Base-by-base conservation (phyloP, 805 yeast genomes). In the Metschnikowia arizonensis region DNA sequence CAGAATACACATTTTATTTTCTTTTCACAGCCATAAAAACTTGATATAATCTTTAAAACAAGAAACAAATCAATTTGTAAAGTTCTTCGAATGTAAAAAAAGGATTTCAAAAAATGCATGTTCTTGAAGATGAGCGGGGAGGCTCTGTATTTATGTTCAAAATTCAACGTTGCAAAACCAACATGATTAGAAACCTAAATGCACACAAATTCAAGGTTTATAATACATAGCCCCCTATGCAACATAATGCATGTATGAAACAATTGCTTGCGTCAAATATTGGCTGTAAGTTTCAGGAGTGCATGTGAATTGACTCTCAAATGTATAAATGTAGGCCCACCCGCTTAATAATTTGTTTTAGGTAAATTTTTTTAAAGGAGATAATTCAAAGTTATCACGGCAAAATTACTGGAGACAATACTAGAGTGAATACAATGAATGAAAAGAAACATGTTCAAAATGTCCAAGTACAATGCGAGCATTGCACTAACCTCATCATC, bases 401-500 rank as follows among this genome's bases (percentile, higher is more conserved):
- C 10, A 8, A 24, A 6, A 24, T 6, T n/a, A 24, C 23, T 50
- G 26, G 26, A 24, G 10, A 8, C 7, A 24, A 8, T 8, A 24
- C 10, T 24, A 5, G 26, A 45, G 37, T 52, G 65, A 33, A 88
- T 75, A 50, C 95, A 73, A 60, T 89, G 74, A 49, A 89, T 81
- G 64, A 79, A 81, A 52, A 88, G 62, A 69, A 88, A 89, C 65
- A 88, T 73, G 65, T 88, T 88, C 65, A 89, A 72, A 38, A 88
- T 78, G 61, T 88, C 97, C 71, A 88, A 74, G 62, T 89, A 88
- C 50, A 89, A 73, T 54, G 79, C 68, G 59, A 89, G 80, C 12
- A 91, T 80, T 42, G 95, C 91, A 32, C 80, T 76, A n/a, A 88
- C 77, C 58, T 87, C 96, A 54, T 89, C 96, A 54, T 88, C 96